Percentiles rank a stretch among this genome's conserved stretches.
Evolutionary conservation across 225 moss, liverwort and hornwort genomes (phyloP).

Genomic region (Asterella californica): DNA sequence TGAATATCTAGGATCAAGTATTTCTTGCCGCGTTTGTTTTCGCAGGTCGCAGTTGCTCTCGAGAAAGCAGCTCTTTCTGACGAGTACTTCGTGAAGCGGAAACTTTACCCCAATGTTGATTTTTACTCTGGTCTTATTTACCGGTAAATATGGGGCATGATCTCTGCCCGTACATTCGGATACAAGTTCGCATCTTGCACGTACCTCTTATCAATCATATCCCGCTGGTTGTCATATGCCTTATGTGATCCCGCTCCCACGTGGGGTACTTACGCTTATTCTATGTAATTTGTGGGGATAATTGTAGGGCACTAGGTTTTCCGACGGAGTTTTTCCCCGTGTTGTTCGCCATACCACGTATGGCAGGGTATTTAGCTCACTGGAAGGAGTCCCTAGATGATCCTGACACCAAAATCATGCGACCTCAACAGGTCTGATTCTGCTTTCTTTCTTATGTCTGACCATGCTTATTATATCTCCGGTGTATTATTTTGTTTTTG

Average conservation of each 20-base stretch:
- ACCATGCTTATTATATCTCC: no score
- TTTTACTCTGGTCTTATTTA: slow-evolving; percentile 94
- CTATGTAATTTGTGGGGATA: not conserved
- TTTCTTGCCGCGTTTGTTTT: not conserved
- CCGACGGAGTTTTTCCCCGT: slow-evolving; percentile 93
- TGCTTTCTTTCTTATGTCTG: not conserved
- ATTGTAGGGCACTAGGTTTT: slow-evolving; percentile 81
- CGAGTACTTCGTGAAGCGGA: slow-evolving; percentile 80
- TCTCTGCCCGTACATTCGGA: no score
- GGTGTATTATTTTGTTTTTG: no score
- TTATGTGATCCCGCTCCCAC: not conserved
- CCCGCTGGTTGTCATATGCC: no score
- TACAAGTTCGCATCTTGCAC: no score
- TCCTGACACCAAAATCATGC: slow-evolving; percentile 91
- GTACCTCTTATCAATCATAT: no score
- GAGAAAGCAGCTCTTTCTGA: slow-evolving; percentile 87
- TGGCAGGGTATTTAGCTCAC: slow-evolving; percentile 94
- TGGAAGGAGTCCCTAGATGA: slow-evolving; percentile 89
- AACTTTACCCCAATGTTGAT: slow-evolving; percentile 94
- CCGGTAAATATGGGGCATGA: slow-evolving; percentile 34
- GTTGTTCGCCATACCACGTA: slow-evolving; percentile 85
- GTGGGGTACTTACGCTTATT: not conserved
- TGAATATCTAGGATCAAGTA: not conserved
- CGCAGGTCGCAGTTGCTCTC: slow-evolving; percentile 87
- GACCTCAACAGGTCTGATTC: slow-evolving; percentile 73